phyloP scores from a whole-genome alignment of 2,329 filamentous ascomycete species.

The Dendryphion nanum region DNA sequence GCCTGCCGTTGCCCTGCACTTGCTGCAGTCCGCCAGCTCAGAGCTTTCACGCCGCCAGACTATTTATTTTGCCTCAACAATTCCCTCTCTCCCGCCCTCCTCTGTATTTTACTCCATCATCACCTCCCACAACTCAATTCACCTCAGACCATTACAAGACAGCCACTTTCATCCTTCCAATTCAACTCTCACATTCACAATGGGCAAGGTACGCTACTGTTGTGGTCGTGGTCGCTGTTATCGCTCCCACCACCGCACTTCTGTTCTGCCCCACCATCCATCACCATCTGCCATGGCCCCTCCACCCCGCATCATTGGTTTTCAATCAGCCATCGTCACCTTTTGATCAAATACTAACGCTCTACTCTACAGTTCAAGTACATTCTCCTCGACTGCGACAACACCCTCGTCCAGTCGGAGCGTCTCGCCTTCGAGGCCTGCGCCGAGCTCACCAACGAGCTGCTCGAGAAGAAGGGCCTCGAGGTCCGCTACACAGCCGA shows the following conservation, averaged over 20 bases:
- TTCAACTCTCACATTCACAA: slow-evolving; percentile 3
- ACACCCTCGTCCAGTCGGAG: slow-evolving; percentile 91
- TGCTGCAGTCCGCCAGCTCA: no score
- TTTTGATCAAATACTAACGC: no score
- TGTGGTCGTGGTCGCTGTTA: no score
- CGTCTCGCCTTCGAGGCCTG: slow-evolving; percentile 89
- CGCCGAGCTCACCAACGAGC: slow-evolving; percentile 83
- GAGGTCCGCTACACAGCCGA: slow-evolving; percentile 72
- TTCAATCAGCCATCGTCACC: no score
- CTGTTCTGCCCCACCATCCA: slow-evolving; percentile 1
- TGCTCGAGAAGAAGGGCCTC: slow-evolving; percentile 67
- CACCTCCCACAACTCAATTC: neutral
- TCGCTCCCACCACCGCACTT: neutral
- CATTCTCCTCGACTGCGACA: slow-evolving; percentile 64
- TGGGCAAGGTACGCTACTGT: slow-evolving; percentile 5
- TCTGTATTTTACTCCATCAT: neutral
- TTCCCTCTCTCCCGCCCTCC: neutral
- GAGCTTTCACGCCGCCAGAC: neutral
- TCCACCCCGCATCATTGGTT: neutral
- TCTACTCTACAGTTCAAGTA: slow-evolving; percentile 42
- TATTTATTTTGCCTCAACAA: neutral
- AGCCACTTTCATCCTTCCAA: neutral
- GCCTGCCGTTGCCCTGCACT: no score
- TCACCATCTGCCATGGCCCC: neutral
- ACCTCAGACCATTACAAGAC: neutral